These are phyloP conservation scores for Cenchrus fungigraminus DNA, from an alignment of 176 grass and related monocot genomes.

Conservation along the genomic window DNA sequence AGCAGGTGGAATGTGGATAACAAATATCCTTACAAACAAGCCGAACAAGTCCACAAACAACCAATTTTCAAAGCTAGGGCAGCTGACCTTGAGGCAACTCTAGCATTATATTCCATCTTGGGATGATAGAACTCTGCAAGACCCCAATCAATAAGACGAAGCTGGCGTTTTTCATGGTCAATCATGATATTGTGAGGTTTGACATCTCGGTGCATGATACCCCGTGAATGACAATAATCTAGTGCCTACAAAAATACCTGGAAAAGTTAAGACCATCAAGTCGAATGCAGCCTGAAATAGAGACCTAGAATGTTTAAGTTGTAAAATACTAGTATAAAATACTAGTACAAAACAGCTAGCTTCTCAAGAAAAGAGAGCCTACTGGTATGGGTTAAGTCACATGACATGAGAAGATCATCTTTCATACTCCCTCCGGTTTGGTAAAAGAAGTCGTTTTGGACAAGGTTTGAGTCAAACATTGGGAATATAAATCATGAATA, in stretches of 20 bases:
- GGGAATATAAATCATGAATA: too few relatives aligned
- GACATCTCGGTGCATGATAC: conserved; percentile 98
- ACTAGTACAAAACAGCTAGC: neutral
- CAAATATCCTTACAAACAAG: conserved; percentile 13
- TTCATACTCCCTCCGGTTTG: too few relatives aligned
- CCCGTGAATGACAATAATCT: conserved; percentile 91
- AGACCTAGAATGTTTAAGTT: neutral
- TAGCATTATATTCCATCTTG: conserved; percentile 89
- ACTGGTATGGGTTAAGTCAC: neutral
- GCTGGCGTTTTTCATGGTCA: conserved; percentile 82
- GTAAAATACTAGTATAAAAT: neutral
- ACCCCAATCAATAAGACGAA: conserved; percentile 98
- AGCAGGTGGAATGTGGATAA: neutral
- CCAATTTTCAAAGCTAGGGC: conserved; percentile 6
- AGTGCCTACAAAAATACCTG: conserved; percentile 89
- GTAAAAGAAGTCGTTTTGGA: too few relatives aligned
- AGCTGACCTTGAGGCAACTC: conserved; percentile 92
- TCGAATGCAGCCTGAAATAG: conserved; percentile 34
- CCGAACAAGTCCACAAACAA: neutral
- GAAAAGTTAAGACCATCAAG: conserved; percentile 60
- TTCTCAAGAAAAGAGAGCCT: neutral
- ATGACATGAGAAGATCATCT: neutral
- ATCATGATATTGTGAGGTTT: conserved; percentile 99
- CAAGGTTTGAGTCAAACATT: too few relatives aligned
- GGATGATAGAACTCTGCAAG: conserved; percentile 98